Conservation (phyloP, 2,329 filamentous ascomycete species). For the Harringtonia aguacate region DNA sequence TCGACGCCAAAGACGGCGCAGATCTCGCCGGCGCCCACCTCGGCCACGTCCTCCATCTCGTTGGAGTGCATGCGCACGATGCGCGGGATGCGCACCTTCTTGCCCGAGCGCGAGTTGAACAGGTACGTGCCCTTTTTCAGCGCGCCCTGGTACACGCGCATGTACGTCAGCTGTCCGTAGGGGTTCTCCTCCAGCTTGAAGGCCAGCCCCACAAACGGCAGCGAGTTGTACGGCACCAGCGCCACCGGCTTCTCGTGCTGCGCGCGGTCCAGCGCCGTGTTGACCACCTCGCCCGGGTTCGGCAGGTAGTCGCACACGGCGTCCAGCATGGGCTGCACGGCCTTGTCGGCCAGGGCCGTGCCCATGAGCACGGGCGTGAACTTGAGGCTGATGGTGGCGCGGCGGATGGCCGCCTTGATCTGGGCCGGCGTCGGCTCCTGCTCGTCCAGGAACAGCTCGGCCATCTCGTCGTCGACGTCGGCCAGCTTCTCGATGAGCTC, state of each 20-base stretch:
- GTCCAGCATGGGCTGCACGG: constrained; percentile 89
- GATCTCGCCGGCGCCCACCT: constrained; percentile 93
- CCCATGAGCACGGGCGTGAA: constrained; percentile 97
- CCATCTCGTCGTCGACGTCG: constrained; percentile 96
- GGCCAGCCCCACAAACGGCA: constrained; percentile 89
- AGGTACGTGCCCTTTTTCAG: constrained; percentile 82
- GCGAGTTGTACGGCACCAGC: constrained; percentile 82
- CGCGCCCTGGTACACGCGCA: constrained; percentile 92
- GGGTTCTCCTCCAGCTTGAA: constrained; percentile 99
- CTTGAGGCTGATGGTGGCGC: constrained; percentile 78
- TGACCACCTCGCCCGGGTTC: constrained; percentile 81
- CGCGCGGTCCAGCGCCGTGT: constrained; percentile 76
- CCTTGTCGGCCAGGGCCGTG: constrained; percentile 88
- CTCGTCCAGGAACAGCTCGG: constrained; percentile 88
- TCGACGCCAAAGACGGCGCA: constrained; percentile 98
- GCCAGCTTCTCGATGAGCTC: constrained; percentile 89
- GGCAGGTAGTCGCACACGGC: constrained; percentile 93
- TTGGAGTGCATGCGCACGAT: constrained; percentile 99
- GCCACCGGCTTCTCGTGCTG: constrained; percentile 71
- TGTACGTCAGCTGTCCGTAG: constrained; percentile 96
- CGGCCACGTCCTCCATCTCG: constrained; percentile 93
- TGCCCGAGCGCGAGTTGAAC: constrained; percentile 87
- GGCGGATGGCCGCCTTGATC: constrained; percentile 84
- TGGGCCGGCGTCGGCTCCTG: constrained; percentile 66
- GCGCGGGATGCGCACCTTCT: constrained; percentile 92